Evolutionary conservation across 768 basidiomycete genomes (phyloP).

Genomic region (Serendipita indica): DNA sequence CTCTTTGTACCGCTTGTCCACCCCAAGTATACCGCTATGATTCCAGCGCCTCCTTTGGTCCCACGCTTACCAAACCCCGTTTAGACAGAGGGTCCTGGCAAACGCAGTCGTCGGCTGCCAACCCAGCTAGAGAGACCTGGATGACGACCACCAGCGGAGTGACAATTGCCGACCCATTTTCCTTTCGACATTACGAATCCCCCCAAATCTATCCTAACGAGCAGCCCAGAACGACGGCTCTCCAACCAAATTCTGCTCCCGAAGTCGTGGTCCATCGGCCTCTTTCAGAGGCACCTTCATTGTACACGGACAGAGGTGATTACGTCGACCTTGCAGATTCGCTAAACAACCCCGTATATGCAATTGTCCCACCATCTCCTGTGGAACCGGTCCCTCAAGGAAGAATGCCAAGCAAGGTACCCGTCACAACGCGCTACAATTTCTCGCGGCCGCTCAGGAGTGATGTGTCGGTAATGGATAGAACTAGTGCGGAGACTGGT

Average conservation of each 20-base stretch:
- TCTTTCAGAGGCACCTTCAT: background rate
- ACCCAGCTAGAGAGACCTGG: conserved; percentile 11
- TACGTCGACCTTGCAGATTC: background rate
- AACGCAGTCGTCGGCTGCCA: conserved; percentile 1
- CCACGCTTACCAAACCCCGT: no score
- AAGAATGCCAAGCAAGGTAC: background rate
- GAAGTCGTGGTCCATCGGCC: background rate
- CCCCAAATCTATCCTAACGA: conserved; percentile 27
- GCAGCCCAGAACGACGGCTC: background rate
- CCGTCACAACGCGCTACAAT: background rate
- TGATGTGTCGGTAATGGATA: background rate
- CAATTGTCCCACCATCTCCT: conserved; percentile 6
- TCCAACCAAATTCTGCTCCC: background rate
- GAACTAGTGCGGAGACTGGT: background rate
- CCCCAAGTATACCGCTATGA: background rate
- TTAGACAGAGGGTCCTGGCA: background rate
- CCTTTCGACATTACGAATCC: conserved; percentile 15
- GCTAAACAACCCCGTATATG: background rate
- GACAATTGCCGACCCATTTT: conserved; percentile 15
- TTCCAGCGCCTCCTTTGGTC: background rate
- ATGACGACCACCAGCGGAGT: conserved; percentile 8
- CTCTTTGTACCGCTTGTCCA: background rate
- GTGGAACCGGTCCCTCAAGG: background rate
- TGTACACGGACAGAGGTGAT: background rate
- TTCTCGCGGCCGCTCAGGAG: background rate